These are phyloP conservation scores for Starmerella stellata DNA, from an alignment of 805 yeast genomes.

Conservation along the genomic window DNA sequence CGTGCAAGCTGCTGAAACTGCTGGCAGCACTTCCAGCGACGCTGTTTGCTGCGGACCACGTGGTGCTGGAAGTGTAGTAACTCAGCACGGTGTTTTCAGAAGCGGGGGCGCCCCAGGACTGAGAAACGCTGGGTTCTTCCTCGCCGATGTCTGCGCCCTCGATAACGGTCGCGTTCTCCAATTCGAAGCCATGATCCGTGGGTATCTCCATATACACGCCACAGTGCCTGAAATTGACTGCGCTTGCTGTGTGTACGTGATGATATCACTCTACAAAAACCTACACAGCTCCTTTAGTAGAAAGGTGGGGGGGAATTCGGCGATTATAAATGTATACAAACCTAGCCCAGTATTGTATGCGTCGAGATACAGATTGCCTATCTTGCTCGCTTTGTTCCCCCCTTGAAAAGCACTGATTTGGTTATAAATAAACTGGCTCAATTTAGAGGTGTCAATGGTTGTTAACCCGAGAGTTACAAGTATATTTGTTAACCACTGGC, in stretches of 20 bases:
- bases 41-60: conserved; percentile 7
- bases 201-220: background rate
- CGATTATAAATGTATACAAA: background rate
- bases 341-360: too few relatives aligned
- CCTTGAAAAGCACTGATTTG: too few relatives aligned
- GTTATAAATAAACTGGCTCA: too few relatives aligned
- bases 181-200: conserved; percentile 2
- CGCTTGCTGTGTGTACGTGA: too few relatives aligned
- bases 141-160: conserved; percentile 17
- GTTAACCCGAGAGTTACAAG: too few relatives aligned
- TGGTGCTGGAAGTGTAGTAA: conserved; percentile 12
- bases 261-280: too few relatives aligned
- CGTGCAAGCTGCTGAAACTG: conserved; percentile 1
- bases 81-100: conserved; percentile 8
- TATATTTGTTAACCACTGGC: too few relatives aligned
- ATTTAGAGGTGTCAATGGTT: too few relatives aligned
- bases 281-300: too few relatives aligned
- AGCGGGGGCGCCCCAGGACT: conserved; percentile 7
- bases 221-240: background rate
- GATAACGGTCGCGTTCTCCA: conserved; percentile 17
- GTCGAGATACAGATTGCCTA: too few relatives aligned
- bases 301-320: background rate
- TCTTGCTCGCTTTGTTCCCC: too few relatives aligned
- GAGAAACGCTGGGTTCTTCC: conserved; percentile 2
- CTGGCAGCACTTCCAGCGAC: conserved; percentile 1